Conservation (phyloP, 2,329 filamentous ascomycete species). For the Aspergillus arachidicola region DNA sequence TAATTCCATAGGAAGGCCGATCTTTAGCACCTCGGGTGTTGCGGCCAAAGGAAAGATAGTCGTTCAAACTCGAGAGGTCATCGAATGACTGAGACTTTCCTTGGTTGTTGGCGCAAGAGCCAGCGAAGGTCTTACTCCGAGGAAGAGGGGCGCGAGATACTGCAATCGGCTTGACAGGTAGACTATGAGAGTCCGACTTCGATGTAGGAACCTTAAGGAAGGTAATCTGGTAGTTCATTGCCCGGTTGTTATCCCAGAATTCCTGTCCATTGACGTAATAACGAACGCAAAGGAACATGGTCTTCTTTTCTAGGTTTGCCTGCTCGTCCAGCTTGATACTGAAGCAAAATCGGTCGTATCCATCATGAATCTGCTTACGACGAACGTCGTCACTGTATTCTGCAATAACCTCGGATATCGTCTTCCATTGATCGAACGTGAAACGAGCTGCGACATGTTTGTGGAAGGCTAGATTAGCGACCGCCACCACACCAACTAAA, state of each 20-base stretch:
- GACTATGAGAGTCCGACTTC: conserved; percentile 51
- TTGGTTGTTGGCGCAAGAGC: conserved; percentile 53
- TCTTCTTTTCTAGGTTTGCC: conserved; percentile 89
- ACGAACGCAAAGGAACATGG: conserved; percentile 85
- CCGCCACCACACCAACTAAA: conserved; percentile 78
- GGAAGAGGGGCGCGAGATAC: conserved; percentile 62
- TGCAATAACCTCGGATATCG: conserved; percentile 89
- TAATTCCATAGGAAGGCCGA: conserved; percentile 73
- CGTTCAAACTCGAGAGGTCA: conserved; percentile 68
- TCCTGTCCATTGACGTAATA: conserved; percentile 84
- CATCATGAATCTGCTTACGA: conserved; percentile 63
- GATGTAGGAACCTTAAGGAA: conserved; percentile 78
- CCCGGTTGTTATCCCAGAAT: conserved; percentile 92
- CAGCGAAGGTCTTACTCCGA: conserved; percentile 64
- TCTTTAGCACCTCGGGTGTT: conserved; percentile 65
- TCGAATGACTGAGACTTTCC: conserved; percentile 62
- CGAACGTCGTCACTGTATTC: conserved; percentile 82
- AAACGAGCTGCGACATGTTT: conserved; percentile 91
- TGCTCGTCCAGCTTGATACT: conserved; percentile 90
- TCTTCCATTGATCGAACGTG: conserved; percentile 98
- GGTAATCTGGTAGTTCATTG: conserved; percentile 89
- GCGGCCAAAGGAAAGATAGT: conserved; percentile 59
- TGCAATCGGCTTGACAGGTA: conserved; percentile 35
- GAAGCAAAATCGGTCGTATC: conserved; percentile 89
- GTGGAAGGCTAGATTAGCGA: conserved; percentile 85